Evolutionary conservation across 2,329 filamentous ascomycete genomes (phyloP), one percentile per base, ranked within the genome.

Genomic region (Periconia sp.): DNA sequence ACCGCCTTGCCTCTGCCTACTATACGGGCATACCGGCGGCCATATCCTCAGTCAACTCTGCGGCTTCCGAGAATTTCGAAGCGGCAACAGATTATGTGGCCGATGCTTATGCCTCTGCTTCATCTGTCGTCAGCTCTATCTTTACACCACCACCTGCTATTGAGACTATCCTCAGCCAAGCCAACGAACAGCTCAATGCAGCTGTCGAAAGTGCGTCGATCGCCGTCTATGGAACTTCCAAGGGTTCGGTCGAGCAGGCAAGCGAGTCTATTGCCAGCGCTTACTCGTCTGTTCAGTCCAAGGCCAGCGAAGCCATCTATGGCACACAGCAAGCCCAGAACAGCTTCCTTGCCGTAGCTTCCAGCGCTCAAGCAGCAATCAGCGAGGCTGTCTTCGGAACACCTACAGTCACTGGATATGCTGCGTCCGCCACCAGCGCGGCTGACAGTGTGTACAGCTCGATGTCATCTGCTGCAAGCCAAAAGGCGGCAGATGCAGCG

Each of bases 1-100:
- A 76, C 38, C 82, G 87, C 37, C 78, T 95, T 10, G 81, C 82
- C 42, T 85, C 81, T 3, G 87, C 84, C 0, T 94, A 92, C 60
- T 82, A 83, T 17, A 88, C 84, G 0, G 86, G 84, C 1, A 72
- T 80, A 2, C 77, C 82, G 0, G 83, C 77, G 1, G 73, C 79
- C 6, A 77, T 76, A 9, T 75, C 78, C 1, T 78, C 78, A 4
- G 79, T 75, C 16, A 80, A 74, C 8, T 82, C 78, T 43, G 77
- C 78, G 36, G 77, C 78, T 9, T 76, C 72, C 37, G 75, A 78
- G 21, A 56, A 61, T 22, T 50, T 54, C 13, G 54, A 57, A 18
- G 49, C 77, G 16, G 78, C 75, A 16, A 80, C 72, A 2, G 80
- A 76, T 40, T 77, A 79, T 35, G 78, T 78, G 9, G 74, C 72